Percentiles rank a stretch among this genome's conserved stretches.
Conservation (phyloP, 176 grass and related monocot genomes). For the Avena sativa region DNA sequence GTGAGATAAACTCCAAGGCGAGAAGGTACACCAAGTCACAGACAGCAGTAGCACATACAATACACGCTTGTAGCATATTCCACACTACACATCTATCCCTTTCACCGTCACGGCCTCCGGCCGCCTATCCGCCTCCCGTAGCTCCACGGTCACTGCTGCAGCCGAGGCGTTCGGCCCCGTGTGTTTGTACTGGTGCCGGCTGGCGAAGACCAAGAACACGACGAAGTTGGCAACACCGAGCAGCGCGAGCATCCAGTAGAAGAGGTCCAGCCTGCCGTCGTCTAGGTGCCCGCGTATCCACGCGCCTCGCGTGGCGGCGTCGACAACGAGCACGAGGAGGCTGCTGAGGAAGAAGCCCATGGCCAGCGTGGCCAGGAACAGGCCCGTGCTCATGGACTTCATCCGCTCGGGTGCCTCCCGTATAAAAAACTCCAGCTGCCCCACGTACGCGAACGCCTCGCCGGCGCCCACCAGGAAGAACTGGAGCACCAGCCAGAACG, state of each 20-base stretch:
- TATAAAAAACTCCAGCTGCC: constrained; percentile 80
- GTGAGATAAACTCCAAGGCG: too few species aligned
- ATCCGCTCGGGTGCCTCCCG: constrained; percentile 63
- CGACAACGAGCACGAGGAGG: constrained; percentile 45
- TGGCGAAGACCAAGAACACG: constrained; percentile 51
- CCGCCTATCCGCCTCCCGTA: not conserved
- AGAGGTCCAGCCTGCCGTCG: constrained; percentile 55
- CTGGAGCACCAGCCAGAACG: constrained; percentile 67
- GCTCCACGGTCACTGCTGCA: not conserved
- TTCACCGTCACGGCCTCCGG: not conserved
- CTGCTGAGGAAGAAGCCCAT: constrained; percentile 77
- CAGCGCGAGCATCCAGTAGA: constrained; percentile 70
- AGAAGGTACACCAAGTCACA: not conserved
- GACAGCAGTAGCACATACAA: not conserved
- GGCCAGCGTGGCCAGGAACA: constrained; percentile 59
- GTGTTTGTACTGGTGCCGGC: constrained; percentile 51
- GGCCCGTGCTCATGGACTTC: constrained; percentile 78
- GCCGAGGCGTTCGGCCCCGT: not conserved
- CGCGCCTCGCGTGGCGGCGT: constrained; percentile 38
- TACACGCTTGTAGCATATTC: not conserved
- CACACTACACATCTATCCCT: constrained; percentile 23
- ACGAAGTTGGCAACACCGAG: constrained; percentile 54
- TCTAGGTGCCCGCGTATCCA: constrained; percentile 57
- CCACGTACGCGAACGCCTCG: constrained; percentile 78
- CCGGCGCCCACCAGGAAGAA: constrained; percentile 71